A percentile compares a stretch with the other conserved stretches of the same genome.
Evolutionary conservation across 306 rosid genomes (phyloP).

Genomic region (Malus domestica): ASM211411v1 NC_041799.1:42051001-42051500

Average conservation of each 20-base stretch:
- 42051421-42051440: conserved; percentile 16
- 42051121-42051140: conserved; percentile 97
- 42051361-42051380: conserved; percentile 94
- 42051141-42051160: conserved; percentile 90
- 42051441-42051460: background rate
- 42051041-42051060: background rate
- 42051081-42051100: conserved; percentile 5
- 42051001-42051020: background rate
- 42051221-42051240: conserved; percentile 50
- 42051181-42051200: conserved; percentile 98
- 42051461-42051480: conserved; percentile 15
- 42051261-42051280: background rate
- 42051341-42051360: conserved; percentile 86
- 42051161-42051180: conserved; percentile 95
- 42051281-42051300: conserved; percentile 22
- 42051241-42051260: background rate
- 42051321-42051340: conserved; percentile 99
- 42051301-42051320: conserved; percentile 48
- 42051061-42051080: background rate
- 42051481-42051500: conserved; percentile 10
- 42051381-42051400: conserved; percentile 22
- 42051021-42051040: background rate
- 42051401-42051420: conserved; percentile 1
- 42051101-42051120: conserved; percentile 7
- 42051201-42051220: conserved; percentile 95